Conservation (phyloP, 345 rosid genomes). For the Hirschfeldia incana region DNA sequence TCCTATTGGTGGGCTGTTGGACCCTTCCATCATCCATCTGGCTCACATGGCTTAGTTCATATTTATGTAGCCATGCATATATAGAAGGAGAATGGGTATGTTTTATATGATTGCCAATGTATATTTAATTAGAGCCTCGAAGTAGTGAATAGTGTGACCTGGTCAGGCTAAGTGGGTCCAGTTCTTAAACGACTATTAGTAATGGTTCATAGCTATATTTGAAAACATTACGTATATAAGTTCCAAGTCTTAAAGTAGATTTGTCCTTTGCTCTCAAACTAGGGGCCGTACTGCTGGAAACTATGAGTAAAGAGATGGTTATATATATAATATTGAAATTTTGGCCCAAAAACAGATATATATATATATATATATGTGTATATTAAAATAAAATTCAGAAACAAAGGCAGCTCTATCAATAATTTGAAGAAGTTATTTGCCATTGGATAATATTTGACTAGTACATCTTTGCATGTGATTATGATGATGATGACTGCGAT, state of each 20-base stretch:
- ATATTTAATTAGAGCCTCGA: slow-evolving; percentile 33
- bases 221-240: background rate
- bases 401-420: background rate
- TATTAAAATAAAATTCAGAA: too few species aligned
- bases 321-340: too few species aligned
- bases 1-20: slow-evolving; percentile 24
- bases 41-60: slow-evolving; percentile 40
- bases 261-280: slow-evolving; percentile 13
- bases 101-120: slow-evolving; percentile 13
- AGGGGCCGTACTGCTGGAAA: slow-evolving; percentile 38
- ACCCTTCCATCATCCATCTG: slow-evolving; percentile 30
- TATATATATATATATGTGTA: background rate
- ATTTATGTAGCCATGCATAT: slow-evolving; percentile 2
- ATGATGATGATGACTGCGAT: slow-evolving; percentile 27
- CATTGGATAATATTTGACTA: slow-evolving; percentile 34
- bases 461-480: slow-evolving; percentile 26
- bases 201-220: slow-evolving; percentile 1
- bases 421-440: slow-evolving; percentile 7
- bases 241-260: slow-evolving; percentile 17
- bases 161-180: slow-evolving; percentile 30
- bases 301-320: slow-evolving; percentile 2
- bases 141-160: slow-evolving; percentile 26
- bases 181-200: background rate
- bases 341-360: too few species aligned
- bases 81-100: slow-evolving; percentile 4